phyloP scores from a whole-genome alignment of 78 protist genomes.

The Chrysochromulina tobinii region DNA sequence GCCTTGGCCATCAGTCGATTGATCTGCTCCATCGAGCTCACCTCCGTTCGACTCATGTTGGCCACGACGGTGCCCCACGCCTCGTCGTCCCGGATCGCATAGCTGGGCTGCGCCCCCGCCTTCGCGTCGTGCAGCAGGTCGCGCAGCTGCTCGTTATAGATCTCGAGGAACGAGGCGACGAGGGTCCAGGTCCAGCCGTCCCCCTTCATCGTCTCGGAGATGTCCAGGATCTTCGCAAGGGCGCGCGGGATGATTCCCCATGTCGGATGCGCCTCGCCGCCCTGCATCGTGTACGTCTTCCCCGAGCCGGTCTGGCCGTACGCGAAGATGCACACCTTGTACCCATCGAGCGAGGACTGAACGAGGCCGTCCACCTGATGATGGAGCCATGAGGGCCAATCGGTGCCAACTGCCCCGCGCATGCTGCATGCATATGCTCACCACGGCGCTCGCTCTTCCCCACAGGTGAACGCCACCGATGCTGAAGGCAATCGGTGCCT shows the following conservation, averaged over 20 bases:
- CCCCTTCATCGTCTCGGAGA: neutral
- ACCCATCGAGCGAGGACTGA: slow-evolving; percentile 19
- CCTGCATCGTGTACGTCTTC: slow-evolving; percentile 64
- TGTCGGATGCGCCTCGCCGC: neutral
- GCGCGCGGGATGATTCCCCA: slow-evolving; percentile 36
- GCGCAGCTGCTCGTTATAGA: slow-evolving; percentile 42
- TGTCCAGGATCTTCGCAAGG: slow-evolving; percentile 29
- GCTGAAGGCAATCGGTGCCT: no score
- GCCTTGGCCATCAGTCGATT: neutral
- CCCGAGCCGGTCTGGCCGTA: slow-evolving; percentile 61
- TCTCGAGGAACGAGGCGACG: slow-evolving; percentile 21
- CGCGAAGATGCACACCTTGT: slow-evolving; percentile 50
- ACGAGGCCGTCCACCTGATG: neutral
- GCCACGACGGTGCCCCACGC: neutral
- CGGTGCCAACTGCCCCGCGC: no score
- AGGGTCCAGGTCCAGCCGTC: neutral
- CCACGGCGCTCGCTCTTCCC: no score
- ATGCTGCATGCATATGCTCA: no score
- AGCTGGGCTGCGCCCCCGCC: neutral
- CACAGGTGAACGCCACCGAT: no score
- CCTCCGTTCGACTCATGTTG: neutral
- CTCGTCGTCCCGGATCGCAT: neutral
- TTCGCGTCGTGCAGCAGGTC: slow-evolving; percentile 16
- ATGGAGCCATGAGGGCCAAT: no score
- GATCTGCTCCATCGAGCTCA: neutral